Conservation (phyloP, 495 filamentous ascomycete genomes). For the Daldinia caldariorum region DNA sequence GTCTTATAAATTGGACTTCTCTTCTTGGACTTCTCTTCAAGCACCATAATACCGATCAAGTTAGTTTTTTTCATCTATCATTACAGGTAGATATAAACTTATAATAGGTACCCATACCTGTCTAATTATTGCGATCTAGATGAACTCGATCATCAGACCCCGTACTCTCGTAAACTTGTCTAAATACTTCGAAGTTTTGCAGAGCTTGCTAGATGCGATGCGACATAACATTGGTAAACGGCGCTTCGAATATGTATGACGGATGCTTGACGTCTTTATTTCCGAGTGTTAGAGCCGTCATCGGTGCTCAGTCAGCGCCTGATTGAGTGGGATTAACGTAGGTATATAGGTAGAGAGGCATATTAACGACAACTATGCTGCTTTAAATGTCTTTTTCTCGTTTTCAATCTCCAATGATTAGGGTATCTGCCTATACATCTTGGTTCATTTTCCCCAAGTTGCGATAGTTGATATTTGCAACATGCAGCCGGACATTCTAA, state of each 20-base stretch:
- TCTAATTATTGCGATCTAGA: neutral
- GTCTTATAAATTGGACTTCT: neutral
- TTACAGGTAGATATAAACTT: neutral
- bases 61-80: neutral
- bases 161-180: neutral
- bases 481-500: slow-evolving; percentile 40
- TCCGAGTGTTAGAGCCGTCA: neutral
- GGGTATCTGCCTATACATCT: neutral
- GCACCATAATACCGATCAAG: neutral
- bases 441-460: neutral
- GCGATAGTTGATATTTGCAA: neutral
- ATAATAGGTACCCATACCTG: no score
- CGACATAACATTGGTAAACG: neutral
- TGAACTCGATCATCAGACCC: neutral
- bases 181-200: neutral
- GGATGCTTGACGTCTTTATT: neutral
- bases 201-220: neutral
- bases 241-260: neutral
- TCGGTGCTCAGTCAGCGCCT: slow-evolving; percentile 5
- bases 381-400: neutral
- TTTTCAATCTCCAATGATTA: no score
- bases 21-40: neutral
- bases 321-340: neutral
- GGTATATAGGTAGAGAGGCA: neutral
- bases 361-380: neutral